These are phyloP conservation scores for Lipomyces spencermartinsiae DNA, from an alignment of 805 yeast species.

Conservation along the genomic window DNA sequence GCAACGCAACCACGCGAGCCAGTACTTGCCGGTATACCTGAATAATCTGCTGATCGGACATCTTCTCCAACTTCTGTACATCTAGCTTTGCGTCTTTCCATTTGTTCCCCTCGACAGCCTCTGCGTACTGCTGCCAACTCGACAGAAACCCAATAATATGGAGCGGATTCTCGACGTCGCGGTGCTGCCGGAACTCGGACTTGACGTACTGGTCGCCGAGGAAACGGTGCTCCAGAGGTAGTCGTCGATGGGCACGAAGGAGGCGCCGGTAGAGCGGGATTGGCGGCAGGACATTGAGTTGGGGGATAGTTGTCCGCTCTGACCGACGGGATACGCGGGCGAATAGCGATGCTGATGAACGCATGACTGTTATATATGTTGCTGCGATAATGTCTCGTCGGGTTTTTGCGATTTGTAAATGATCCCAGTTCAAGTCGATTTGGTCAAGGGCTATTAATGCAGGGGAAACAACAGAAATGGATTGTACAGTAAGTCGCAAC, in stretches of 20 bases:
- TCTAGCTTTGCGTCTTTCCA: slow-evolving; percentile 73
- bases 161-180: slow-evolving; percentile 80
- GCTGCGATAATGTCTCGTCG: neutral
- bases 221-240: slow-evolving; percentile 73
- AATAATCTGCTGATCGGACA: slow-evolving; percentile 88
- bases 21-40: slow-evolving; percentile 54
- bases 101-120: slow-evolving; percentile 53
- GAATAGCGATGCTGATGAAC: slow-evolving; percentile 10
- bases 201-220: slow-evolving; percentile 91
- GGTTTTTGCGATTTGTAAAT: no score
- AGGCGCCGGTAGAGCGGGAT: slow-evolving; percentile 77
- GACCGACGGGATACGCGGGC: slow-evolving; percentile 25
- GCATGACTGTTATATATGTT: slow-evolving; percentile 11
- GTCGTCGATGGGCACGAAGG: slow-evolving; percentile 74
- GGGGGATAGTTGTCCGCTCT: slow-evolving; percentile 47
- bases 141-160: slow-evolving; percentile 93
- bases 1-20: neutral
- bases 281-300: slow-evolving; percentile 69
- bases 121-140: slow-evolving; percentile 77
- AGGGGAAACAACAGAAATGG: neutral
- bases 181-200: slow-evolving; percentile 87
- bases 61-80: slow-evolving; percentile 69
- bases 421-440: no score
- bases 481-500: neutral
- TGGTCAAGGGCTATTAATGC: neutral